Percentiles rank a stretch among this genome's conserved stretches.
These are phyloP conservation scores for Capsella bursapastoris DNA, from an alignment of 345 rosid species.

Conservation along the genomic window DNA sequence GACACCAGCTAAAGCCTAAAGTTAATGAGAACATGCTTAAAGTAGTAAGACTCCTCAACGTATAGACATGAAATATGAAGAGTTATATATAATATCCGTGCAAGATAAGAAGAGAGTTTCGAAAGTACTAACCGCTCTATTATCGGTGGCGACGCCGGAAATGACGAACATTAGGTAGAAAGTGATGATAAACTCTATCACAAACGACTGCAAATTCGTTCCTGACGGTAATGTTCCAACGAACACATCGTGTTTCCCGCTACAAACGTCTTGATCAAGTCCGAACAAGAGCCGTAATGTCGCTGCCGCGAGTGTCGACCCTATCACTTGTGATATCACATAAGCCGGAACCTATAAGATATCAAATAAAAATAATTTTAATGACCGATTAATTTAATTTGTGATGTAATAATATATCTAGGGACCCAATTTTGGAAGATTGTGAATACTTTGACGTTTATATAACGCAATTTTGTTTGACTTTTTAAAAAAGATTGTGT, in stretches of 20 bases:
- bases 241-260: conserved; percentile 66
- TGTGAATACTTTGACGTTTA: conserved; percentile 7
- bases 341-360: conserved; percentile 76
- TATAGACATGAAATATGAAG: neutral
- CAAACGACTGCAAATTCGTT: conserved; percentile 69
- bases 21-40: conserved; percentile 9
- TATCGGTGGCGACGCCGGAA: conserved; percentile 92
- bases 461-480: conserved; percentile 13
- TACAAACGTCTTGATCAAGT: conserved; percentile 45
- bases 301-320: conserved; percentile 80
- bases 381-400: neutral
- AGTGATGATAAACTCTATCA: conserved; percentile 88
- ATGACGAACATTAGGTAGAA: conserved; percentile 91
- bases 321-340: conserved; percentile 65
- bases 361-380: neutral
- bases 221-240: conserved; percentile 83
- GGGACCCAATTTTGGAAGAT: neutral
- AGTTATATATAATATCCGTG: neutral
- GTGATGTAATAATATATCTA: neutral
- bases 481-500: neutral
- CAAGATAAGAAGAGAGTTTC: neutral
- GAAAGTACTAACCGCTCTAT: conserved; percentile 73
- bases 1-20: neutral
- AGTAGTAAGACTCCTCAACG: neutral
- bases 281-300: conserved; percentile 72